phyloP scores from a whole-genome alignment of 2,329 filamentous ascomycete genomes.

The Endocalyx cinctus region DNA sequence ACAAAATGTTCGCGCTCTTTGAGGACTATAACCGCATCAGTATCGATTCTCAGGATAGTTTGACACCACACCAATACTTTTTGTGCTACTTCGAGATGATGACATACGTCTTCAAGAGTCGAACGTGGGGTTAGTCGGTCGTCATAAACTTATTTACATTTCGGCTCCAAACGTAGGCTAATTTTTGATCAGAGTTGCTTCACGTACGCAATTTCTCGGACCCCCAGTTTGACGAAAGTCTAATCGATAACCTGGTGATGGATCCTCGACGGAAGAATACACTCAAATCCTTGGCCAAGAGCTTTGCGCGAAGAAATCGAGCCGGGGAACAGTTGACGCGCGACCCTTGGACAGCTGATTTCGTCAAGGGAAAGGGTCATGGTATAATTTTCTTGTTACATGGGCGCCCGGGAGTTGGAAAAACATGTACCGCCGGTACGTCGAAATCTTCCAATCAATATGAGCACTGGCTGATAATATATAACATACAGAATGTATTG shows the following conservation, averaged over 20 bases:
- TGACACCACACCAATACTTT: constrained; percentile 12
- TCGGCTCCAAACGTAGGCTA: background rate
- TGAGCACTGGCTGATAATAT: background rate
- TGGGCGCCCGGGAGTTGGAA: constrained; percentile 19
- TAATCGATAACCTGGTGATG: constrained; percentile 29
- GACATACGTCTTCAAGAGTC: constrained; percentile 16
- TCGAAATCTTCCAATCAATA: background rate
- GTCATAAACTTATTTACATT: background rate
- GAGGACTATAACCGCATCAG: constrained; percentile 8
- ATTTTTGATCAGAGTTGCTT: constrained; percentile 12
- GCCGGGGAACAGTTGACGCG: constrained; percentile 8
- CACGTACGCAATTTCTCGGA: constrained; percentile 18
- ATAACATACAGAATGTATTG: constrained; percentile 26
- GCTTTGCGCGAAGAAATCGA: constrained; percentile 17
- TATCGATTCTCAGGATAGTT: background rate
- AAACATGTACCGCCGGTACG: constrained; percentile 27
- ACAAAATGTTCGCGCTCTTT: constrained; percentile 1
- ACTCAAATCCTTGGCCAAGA: constrained; percentile 25
- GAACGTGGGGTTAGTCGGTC: constrained; percentile 18
- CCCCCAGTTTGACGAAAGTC: constrained; percentile 20
- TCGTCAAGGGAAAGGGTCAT: constrained; percentile 19
- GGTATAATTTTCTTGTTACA: constrained; percentile 20
- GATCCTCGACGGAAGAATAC: constrained; percentile 15
- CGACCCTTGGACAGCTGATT: constrained; percentile 16
- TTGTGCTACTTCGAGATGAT: constrained; percentile 9